These are phyloP conservation scores for Chloris gayana DNA, from an alignment of 176 grass and related monocot species.

Conservation along the genomic window DNA sequence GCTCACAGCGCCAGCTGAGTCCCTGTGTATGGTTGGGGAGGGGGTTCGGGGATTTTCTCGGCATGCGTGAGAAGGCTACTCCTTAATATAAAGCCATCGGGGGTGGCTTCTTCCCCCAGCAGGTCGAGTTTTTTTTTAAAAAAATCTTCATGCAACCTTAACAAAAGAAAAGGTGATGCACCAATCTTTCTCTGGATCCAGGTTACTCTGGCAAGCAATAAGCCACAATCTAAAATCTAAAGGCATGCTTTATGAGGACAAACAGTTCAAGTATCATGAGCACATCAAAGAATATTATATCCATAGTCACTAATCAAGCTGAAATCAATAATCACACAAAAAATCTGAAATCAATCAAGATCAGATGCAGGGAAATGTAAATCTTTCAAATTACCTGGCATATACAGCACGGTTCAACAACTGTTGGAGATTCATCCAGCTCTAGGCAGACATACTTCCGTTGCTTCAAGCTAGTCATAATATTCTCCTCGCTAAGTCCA, in stretches of 20 bases:
- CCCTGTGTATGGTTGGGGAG: too few species aligned
- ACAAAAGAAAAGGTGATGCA: not conserved
- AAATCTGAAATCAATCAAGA: not conserved
- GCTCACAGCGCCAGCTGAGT: too few species aligned
- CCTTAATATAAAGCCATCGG: too few species aligned
- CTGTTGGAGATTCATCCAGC: constrained; percentile 38
- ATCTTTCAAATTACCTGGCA: constrained; percentile 61
- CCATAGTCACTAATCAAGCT: not conserved
- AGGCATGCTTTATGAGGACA: not conserved
- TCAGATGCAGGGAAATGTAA: not conserved
- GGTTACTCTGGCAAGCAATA: not conserved
- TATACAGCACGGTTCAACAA: constrained; percentile 76
- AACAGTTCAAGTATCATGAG: not conserved
- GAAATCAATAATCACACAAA: too few species aligned
- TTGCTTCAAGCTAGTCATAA: constrained; percentile 61
- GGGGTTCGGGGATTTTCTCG: too few species aligned
- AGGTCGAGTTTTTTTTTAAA: too few species aligned
- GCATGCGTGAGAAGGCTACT: too few species aligned
- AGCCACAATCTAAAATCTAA: not conserved
- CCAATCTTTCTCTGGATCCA: not conserved
- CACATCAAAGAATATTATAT: not conserved
- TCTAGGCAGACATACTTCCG: constrained; percentile 46
- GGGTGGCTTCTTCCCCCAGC: too few species aligned
- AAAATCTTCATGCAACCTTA: too few species aligned
- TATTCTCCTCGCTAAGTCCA: constrained; percentile 71